Base-by-base conservation (phyloP, 1,284 basidiomycete genomes). In the Sporisorium iseilematis-ciliati region DNA sequence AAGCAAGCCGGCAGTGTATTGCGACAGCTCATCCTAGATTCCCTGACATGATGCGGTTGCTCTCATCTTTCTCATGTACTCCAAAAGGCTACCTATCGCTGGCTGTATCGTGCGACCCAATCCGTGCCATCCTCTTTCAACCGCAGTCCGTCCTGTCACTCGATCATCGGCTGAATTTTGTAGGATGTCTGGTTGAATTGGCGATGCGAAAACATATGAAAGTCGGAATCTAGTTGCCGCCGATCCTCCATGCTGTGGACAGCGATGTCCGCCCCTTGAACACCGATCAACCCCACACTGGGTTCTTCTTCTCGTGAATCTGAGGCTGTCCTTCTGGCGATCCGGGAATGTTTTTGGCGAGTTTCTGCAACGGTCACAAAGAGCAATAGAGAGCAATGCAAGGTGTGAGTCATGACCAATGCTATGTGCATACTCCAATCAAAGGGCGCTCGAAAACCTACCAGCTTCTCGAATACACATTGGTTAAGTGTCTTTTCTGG, bases 381-480 rank as follows among this genome's bases (percentile, higher is more conserved):
- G 35, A 23, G n/a, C 57, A 45, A 41, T 6, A 51, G 33, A 33
- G 46, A 88, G 91, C 33, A 40, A 40, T 43, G 26, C 79, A 12
- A 20, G 2, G n/a, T 21, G n/a, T 16, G 57, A n/a, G 25, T 16
- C 11, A 26, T 7, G 33, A 43, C 12, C 12, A 14, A 16, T 14
- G 12, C 11, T 38, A 12, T 38, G 4, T 38, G 14, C 35, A 14
- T 38, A 4, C 14, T 38, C 14, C 14, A 16, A 20, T 10, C n/a
- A n/a, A 11, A 4, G 6, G 1, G 29, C 18, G 16, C 29, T 33
- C 21, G 3, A n/a, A 42, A 7, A 73, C 84, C 26, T 57, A 87
- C 86, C 57, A 99, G 89, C 87, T 97, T 98, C 87, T 96, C 92
- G 83, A 97, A 96, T 88, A 98, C 93, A 87, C 97, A 99, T 76